Conservation (phyloP, 2,329 filamentous ascomycete species). For the Aplosporella prunicola region DNA sequence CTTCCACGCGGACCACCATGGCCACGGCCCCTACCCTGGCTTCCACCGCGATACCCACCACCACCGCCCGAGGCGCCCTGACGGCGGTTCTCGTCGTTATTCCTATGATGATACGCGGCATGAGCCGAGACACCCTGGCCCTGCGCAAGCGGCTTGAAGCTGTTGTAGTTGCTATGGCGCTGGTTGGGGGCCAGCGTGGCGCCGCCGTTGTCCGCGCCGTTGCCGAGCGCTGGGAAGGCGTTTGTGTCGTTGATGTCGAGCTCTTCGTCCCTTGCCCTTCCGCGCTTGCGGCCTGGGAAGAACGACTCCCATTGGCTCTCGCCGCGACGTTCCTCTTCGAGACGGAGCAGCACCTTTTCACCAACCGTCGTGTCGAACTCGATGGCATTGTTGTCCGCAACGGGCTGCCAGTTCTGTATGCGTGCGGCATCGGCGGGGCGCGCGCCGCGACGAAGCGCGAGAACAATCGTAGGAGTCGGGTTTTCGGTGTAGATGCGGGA, state of each 20-base stretch:
- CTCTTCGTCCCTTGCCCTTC: background rate
- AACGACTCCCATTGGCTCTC: slow-evolving; percentile 24
- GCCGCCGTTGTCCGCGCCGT: slow-evolving; percentile 24
- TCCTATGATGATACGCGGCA: background rate
- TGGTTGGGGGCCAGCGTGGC: slow-evolving; percentile 14
- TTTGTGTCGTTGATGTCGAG: slow-evolving; percentile 11
- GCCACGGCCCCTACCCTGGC: slow-evolving; percentile 29
- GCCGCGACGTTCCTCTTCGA: slow-evolving; percentile 11
- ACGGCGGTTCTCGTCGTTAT: slow-evolving; percentile 25
- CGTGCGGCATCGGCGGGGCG: slow-evolving; percentile 70
- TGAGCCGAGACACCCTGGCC: background rate
- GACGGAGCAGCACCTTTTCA: slow-evolving; percentile 66
- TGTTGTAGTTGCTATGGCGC: background rate
- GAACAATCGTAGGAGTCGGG: slow-evolving; percentile 65
- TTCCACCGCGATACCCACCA: slow-evolving; percentile 7
- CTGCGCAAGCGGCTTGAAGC: background rate
- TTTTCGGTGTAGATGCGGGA: slow-evolving; percentile 70
- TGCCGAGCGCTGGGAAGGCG: slow-evolving; percentile 12
- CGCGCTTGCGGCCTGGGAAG: slow-evolving; percentile 14
- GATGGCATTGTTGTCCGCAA: slow-evolving; percentile 60
- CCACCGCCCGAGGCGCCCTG: slow-evolving; percentile 29
- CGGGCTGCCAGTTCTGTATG: slow-evolving; percentile 75
- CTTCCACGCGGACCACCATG: slow-evolving; percentile 25
- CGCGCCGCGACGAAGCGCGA: slow-evolving; percentile 67
- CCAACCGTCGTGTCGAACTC: slow-evolving; percentile 75